phyloP scores from a whole-genome alignment of 768 basidiomycete species.

The Lyophyllum shimeji region DNA sequence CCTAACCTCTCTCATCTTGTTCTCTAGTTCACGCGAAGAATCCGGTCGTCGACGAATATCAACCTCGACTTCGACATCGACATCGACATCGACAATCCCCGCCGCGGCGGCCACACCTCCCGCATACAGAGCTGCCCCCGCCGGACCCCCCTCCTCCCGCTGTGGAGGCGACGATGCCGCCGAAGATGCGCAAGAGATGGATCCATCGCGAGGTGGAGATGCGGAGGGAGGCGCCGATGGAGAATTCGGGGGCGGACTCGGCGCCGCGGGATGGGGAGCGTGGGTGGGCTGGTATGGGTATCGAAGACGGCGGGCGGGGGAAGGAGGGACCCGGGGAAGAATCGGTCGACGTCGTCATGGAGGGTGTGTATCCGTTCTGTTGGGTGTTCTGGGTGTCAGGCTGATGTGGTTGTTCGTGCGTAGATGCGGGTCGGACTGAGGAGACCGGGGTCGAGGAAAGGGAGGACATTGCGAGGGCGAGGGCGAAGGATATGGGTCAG shows the following conservation, averaged over 20 bases:
- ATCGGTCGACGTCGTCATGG: no score
- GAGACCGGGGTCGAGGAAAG: no score
- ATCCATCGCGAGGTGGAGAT: slow-evolving; percentile 30
- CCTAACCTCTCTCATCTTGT: no score
- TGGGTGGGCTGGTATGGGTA: not conserved
- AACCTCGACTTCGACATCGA: not conserved
- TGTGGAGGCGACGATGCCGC: slow-evolving; percentile 49
- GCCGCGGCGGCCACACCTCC: not conserved
- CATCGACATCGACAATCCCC: not conserved
- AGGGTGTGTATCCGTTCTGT: no score
- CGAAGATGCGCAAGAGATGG: slow-evolving; percentile 62
- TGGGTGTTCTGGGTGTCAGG: no score
- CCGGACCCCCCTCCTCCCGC: slow-evolving; percentile 11
- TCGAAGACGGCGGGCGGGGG: not conserved
- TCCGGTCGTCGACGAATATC: not conserved
- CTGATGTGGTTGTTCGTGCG: no score
- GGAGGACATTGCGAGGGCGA: no score
- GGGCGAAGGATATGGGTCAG: no score
- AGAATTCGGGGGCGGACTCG: not conserved
- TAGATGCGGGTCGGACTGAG: no score
- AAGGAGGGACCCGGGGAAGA: no score
- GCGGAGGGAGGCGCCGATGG: slow-evolving; percentile 17
- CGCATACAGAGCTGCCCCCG: not conserved
- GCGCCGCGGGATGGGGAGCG: not conserved
- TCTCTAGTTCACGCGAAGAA: no score